These are phyloP conservation scores for Solanum sparsipilum DNA, from an alignment of 257 asterid genomes.

Conservation along the genomic window DNA sequence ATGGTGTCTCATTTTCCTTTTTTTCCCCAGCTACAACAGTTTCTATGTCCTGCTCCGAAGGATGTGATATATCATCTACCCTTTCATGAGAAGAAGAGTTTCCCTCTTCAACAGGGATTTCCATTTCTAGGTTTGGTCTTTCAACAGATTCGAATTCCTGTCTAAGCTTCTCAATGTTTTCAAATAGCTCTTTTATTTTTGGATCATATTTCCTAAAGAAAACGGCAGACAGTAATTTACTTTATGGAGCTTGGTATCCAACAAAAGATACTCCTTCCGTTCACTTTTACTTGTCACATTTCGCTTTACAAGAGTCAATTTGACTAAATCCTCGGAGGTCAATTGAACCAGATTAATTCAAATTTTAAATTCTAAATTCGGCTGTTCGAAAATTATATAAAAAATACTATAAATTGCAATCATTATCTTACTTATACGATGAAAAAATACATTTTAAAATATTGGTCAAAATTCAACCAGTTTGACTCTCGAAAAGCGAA, in stretches of 20 bases:
- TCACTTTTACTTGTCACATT: too few relatives aligned
- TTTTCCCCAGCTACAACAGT: slow-evolving; percentile 19
- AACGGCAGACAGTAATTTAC: slow-evolving; percentile 1
- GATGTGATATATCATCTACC: slow-evolving; percentile 15
- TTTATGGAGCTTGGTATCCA: not conserved
- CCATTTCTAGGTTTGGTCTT: slow-evolving; percentile 78
- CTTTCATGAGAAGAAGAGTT: slow-evolving; percentile 27
- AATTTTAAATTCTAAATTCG: too few relatives aligned
- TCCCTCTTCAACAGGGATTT: slow-evolving; percentile 47
- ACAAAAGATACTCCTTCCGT: not conserved
- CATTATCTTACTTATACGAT: too few relatives aligned
- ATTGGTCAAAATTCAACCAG: too few relatives aligned
- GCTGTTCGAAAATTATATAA: too few relatives aligned
- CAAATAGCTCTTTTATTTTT: slow-evolving; percentile 58
- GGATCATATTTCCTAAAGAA: slow-evolving; percentile 64
- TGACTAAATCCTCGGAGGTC: too few relatives aligned
- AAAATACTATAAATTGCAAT: too few relatives aligned
- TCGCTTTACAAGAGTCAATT: too few relatives aligned
- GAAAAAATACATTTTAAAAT: too few relatives aligned
- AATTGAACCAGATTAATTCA: too few relatives aligned
- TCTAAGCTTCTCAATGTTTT: slow-evolving; percentile 59
- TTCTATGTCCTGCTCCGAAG: slow-evolving; percentile 20
- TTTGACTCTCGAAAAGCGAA: too few relatives aligned
- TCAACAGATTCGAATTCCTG: slow-evolving; percentile 64
- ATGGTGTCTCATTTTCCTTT: slow-evolving; percentile 14